These are phyloP conservation scores for Zymoseptoria crescenta DNA, from an alignment of 2,329 filamentous ascomycete genomes.

Conservation along the genomic window DNA sequence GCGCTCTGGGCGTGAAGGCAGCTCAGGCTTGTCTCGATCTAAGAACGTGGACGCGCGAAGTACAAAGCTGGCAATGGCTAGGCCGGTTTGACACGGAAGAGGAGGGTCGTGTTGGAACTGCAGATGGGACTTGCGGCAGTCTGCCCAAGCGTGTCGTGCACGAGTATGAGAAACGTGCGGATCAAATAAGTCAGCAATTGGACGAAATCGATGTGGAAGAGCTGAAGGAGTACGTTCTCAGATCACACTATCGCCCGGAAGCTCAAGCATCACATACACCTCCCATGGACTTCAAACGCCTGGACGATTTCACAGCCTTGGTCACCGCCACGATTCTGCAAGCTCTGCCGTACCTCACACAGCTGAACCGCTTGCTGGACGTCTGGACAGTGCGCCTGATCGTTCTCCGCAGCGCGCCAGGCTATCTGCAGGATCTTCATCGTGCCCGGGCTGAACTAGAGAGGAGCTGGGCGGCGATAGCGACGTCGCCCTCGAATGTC, in stretches of 20 bases:
- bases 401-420: constrained; percentile 66
- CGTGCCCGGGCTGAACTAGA: constrained; percentile 58
- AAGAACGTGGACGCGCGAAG: constrained; percentile 66
- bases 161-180: constrained; percentile 63
- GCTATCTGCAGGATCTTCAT: constrained; percentile 55
- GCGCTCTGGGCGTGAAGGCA: constrained; percentile 62
- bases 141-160: constrained; percentile 57
- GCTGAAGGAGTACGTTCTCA: constrained; percentile 79
- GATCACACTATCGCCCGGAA: constrained; percentile 58
- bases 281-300: constrained; percentile 33
- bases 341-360: constrained; percentile 71
- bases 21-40: constrained; percentile 64
- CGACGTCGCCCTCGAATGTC: constrained; percentile 12
- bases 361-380: constrained; percentile 62
- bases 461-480: constrained; percentile 59
- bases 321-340: constrained; percentile 89
- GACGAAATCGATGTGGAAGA: constrained; percentile 70
- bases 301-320: constrained; percentile 85
- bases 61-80: constrained; percentile 55
- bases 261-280: constrained; percentile 34
- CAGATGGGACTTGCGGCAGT: constrained; percentile 52
- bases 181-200: constrained; percentile 63
- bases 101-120: constrained; percentile 16
- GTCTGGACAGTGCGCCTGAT: constrained; percentile 70
- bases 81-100: constrained; percentile 37